These are phyloP conservation scores for Powellomyces hirtus DNA, from an alignment of 192 early-diverging fungal species.

Conservation along the genomic window DNA sequence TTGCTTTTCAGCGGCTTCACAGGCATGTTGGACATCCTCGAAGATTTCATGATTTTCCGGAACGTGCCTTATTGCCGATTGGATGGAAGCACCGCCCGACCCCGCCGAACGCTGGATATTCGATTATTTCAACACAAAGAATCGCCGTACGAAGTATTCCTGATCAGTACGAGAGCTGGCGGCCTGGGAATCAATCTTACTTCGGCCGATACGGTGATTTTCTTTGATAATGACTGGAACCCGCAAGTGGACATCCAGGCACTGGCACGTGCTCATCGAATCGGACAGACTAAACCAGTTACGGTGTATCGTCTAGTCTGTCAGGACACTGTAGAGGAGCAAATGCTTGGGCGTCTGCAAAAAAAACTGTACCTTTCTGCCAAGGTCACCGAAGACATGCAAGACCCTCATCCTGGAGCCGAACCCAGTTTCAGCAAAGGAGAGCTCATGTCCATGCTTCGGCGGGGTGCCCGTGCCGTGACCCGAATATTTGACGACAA, in stretches of 20 bases:
- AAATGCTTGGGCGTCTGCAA: slow-evolving; percentile 58
- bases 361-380: slow-evolving; percentile 57
- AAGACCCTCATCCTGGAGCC: slow-evolving; percentile 11
- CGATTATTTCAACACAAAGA: slow-evolving; percentile 31
- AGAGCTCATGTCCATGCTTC: slow-evolving; percentile 34
- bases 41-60: slow-evolving; percentile 32
- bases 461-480: slow-evolving; percentile 31
- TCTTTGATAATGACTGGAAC: slow-evolving; percentile 82
- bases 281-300: slow-evolving; percentile 82
- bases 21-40: slow-evolving; percentile 48
- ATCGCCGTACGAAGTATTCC: slow-evolving; percentile 63
- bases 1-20: slow-evolving; percentile 53
- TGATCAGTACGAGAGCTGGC: slow-evolving; percentile 92
- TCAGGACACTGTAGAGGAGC: slow-evolving; percentile 72
- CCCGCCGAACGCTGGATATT: slow-evolving; percentile 35
- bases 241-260: slow-evolving; percentile 69
- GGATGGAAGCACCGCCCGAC: slow-evolving; percentile 30
- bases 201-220: slow-evolving; percentile 91
- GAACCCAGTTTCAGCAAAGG: slow-evolving; percentile 25
- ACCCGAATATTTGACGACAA: slow-evolving; percentile 8
- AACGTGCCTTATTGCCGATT: slow-evolving; percentile 26
- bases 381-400: slow-evolving; percentile 32
- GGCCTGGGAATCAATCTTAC: slow-evolving; percentile 95
- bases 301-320: slow-evolving; percentile 69
- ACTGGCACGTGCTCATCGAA: slow-evolving; percentile 72